Evolutionary conservation across 768 basidiomycete species (phyloP).

Genomic region (Pulveroboletus sp.): DNA sequence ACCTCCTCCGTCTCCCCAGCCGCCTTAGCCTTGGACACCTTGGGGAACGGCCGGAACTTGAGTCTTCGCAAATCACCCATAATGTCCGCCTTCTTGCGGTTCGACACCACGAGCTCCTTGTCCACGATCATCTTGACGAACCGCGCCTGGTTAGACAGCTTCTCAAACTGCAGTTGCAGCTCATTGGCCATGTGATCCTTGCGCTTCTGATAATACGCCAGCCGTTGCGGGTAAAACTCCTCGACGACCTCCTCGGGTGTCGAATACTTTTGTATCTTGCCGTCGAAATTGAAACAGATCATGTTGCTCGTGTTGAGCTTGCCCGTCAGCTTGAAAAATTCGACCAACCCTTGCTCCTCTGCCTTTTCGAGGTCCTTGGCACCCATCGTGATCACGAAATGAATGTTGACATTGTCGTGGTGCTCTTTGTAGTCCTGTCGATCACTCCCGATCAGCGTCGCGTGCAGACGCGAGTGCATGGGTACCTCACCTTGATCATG

Average conservation of each 20-base stretch:
- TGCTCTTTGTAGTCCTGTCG: constrained; percentile 94
- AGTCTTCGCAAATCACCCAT: constrained; percentile 76
- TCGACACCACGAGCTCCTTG: constrained; percentile 74
- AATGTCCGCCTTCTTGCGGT: constrained; percentile 85
- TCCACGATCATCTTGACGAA: constrained; percentile 96
- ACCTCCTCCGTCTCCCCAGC: constrained; percentile 61
- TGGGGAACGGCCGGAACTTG: constrained; percentile 91
- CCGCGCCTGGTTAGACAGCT: constrained; percentile 88
- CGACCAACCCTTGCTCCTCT: constrained; percentile 82
- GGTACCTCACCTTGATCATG: constrained; percentile 61
- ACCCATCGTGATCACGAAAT: constrained; percentile 80
- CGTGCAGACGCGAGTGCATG: background rate
- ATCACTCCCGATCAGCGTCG: background rate
- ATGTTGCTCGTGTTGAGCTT: constrained; percentile 92
- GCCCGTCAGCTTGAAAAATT: constrained; percentile 85
- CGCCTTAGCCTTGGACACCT: constrained; percentile 61
- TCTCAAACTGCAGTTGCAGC: constrained; percentile 76
- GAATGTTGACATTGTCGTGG: constrained; percentile 87
- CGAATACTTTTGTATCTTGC: constrained; percentile 92
- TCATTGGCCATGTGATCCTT: constrained; percentile 88
- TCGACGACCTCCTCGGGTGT: constrained; percentile 88
- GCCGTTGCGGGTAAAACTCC: constrained; percentile 85
- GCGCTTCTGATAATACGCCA: constrained; percentile 92
- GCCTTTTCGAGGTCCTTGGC: constrained; percentile 82
- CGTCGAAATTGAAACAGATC: constrained; percentile 96